phyloP scores from a whole-genome alignment of 2,329 filamentous ascomycete genomes.

The Dothistroma pini region DNA sequence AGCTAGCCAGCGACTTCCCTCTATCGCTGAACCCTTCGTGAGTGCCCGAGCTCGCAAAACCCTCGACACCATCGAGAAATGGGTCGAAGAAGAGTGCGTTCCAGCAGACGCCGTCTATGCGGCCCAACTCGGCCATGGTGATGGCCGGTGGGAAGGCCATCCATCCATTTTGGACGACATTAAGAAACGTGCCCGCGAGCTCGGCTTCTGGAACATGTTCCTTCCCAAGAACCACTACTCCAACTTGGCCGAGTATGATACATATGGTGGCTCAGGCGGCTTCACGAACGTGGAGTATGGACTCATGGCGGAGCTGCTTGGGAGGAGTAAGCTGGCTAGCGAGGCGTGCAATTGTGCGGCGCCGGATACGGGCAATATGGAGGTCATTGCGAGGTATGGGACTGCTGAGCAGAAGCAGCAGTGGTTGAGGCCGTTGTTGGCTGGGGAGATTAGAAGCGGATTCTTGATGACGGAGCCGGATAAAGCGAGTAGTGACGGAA shows the following conservation, averaged over 20 bases:
- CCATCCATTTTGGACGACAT: slow-evolving; percentile 81
- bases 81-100: slow-evolving; percentile 86
- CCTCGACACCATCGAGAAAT: slow-evolving; percentile 81
- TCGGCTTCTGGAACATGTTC: slow-evolving; percentile 99
- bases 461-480: slow-evolving; percentile 47
- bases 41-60: slow-evolving; percentile 81
- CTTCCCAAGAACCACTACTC: slow-evolving; percentile 84
- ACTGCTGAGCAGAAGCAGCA: slow-evolving; percentile 48
- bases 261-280: slow-evolving; percentile 74
- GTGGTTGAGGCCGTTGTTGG: slow-evolving; percentile 49
- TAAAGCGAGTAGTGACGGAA: slow-evolving; percentile 49
- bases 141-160: slow-evolving; percentile 73
- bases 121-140: slow-evolving; percentile 74
- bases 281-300: slow-evolving; percentile 97
- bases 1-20: slow-evolving; percentile 55
- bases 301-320: slow-evolving; percentile 93
- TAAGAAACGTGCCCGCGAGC: slow-evolving; percentile 69
- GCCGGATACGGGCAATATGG: slow-evolving; percentile 51
- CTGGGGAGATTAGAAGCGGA: slow-evolving; percentile 47
- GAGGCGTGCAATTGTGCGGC: slow-evolving; percentile 74
- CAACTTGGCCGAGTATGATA: slow-evolving; percentile 19
- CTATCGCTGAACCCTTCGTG: slow-evolving; percentile 61
- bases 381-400: slow-evolving; percentile 52
- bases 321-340: slow-evolving; percentile 76
- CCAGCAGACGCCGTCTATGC: slow-evolving; percentile 72